phyloP scores from a whole-genome alignment of 768 basidiomycete species.

The Lactarius sanguifluus region DNA sequence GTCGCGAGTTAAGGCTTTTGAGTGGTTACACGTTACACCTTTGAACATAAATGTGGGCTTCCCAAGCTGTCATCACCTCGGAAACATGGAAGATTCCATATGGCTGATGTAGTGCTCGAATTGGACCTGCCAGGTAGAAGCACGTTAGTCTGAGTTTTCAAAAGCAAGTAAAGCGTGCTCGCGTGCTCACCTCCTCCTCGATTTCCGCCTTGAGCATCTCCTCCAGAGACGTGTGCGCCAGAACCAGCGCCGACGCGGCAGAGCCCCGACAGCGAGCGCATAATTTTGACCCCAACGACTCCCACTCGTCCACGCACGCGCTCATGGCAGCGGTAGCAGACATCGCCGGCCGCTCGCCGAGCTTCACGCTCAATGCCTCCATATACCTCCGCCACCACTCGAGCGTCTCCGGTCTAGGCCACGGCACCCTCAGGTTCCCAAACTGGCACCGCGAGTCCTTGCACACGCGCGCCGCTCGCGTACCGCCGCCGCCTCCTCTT shows the following conservation, averaged over 20 bases:
- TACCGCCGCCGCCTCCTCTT: neutral
- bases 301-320: constrained; percentile 12
- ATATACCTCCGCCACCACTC: constrained; percentile 15
- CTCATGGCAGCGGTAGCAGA: constrained; percentile 2
- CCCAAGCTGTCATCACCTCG: constrained; percentile 5
- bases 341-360: constrained; percentile 4
- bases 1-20: neutral
- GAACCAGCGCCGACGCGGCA: constrained; percentile 8
- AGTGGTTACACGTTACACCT: neutral
- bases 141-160: neutral
- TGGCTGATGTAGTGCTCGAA: constrained; percentile 14
- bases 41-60: neutral
- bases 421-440: constrained; percentile 5
- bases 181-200: constrained; percentile 13
- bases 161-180: neutral
- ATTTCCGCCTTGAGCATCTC: constrained; percentile 13
- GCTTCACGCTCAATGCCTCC: neutral
- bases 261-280: constrained; percentile 17
- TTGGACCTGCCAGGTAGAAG: neutral
- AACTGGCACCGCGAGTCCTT: constrained; percentile 14
- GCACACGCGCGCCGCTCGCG: neutral
- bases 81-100: constrained; percentile 18
- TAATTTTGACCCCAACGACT: constrained; percentile 7
- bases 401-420: constrained; percentile 4
- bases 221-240: constrained; percentile 10